Evolutionary conservation across 1,139 yeast species (phyloP).

Genomic region (Blastobotrys proliferans): DNA sequence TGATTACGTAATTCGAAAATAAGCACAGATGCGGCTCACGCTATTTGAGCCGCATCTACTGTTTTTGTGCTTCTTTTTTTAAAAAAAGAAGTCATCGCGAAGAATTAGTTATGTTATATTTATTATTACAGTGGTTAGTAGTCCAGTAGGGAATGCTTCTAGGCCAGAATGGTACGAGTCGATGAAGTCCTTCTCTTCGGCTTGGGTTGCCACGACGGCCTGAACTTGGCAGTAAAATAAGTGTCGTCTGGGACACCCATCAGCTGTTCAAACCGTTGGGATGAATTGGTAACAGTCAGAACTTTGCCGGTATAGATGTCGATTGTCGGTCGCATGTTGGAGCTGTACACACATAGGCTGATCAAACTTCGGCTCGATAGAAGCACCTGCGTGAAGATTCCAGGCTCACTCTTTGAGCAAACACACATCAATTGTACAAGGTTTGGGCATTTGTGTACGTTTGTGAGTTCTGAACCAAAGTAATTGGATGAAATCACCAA

Average conservation of each 20-base stretch:
- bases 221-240: constrained; percentile 1
- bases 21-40: no score
- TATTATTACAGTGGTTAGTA: no score
- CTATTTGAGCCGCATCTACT: no score
- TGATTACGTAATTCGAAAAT: no score
- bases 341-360: constrained; percentile 3
- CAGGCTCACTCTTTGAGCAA: background rate
- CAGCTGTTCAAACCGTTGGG: constrained; percentile 4
- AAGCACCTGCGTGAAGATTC: background rate
- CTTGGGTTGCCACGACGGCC: constrained; percentile 11
- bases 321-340: background rate
- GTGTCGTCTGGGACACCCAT: constrained; percentile 5
- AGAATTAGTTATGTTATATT: no score
- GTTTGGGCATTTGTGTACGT: background rate
- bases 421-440: constrained; percentile 3
- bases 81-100: no score
- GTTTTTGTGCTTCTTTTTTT: no score
- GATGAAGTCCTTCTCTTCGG: no score
- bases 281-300: constrained; percentile 1
- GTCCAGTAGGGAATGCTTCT: no score
- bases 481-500: background rate
- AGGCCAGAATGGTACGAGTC: no score
- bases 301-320: constrained; percentile 8
- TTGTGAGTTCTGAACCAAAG: background rate
- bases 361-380: background rate